Evolutionary conservation across 2,329 filamentous ascomycete genomes (phyloP), one percentile per base, ranked within the genome.

Genomic region (Claviceps quebecensis): DNA sequence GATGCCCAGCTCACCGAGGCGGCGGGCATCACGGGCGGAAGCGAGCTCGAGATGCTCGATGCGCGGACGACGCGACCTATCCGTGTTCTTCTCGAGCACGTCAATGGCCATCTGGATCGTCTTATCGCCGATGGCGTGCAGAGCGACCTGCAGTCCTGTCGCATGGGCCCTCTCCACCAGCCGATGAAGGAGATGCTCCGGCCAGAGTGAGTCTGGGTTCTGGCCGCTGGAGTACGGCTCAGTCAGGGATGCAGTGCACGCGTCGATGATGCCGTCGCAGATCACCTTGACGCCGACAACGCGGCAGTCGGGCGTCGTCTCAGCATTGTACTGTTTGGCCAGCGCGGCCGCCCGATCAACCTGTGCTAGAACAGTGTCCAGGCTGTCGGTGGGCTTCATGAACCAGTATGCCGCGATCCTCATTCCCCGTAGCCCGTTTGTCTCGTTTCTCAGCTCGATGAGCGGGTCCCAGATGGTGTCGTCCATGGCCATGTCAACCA

Each of bases 1-100:
- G 63, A 84, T 81, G 47, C 80, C 78, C 4, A 81, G 65, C 23
- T 66, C 59, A 5, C 78, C 80, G 0, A 84, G 70, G 1, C 80
- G 67, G 2, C 59, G 66, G 1, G 77, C 80, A 56, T 84, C 81
- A 52, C 69, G 67, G 0, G 69, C 68, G 0, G 71, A 71, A 0
- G 79, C 70, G 34, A 84, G 69, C 60, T 84, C 81, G 3, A 84
- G 66, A 59, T 84, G 81, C 63, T 84, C 81, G 56, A 84, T 79
- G 16, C 81, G 72, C 48, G 81, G 81, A 2, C 81, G 72, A 7
- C 72, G 70, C 0, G 67, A 69, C 0, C 71, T 68, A 54, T 64
- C 66, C 0, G 65, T 69, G 48, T 65, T 67, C 53, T 58, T 63
- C 19, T 65, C 74, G 16, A 84, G 68, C 0, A 71, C 72, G 56